Conservation (phyloP, 192 early-diverging fungal species). For the Coemansia sp. region DNA sequence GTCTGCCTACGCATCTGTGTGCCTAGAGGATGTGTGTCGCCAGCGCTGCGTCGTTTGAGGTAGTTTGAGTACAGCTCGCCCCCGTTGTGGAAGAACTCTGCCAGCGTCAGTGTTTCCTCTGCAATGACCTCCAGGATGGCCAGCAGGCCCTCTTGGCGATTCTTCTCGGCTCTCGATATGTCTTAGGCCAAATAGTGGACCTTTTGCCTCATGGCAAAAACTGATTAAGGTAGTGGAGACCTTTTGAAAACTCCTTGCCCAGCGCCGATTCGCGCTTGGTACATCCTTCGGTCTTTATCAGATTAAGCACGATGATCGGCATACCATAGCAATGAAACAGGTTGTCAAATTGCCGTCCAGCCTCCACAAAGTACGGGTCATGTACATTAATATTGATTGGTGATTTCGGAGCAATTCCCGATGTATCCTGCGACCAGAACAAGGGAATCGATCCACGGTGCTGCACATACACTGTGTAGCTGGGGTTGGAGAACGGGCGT, state of each 20-base stretch:
- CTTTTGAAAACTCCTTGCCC: conserved; percentile 79
- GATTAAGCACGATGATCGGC: conserved; percentile 87
- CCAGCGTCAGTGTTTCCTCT: conserved; percentile 78
- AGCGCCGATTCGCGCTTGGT: conserved; percentile 82
- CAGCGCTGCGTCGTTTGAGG: conserved; percentile 20
- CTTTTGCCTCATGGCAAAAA: conserved; percentile 75
- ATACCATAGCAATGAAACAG: conserved; percentile 89
- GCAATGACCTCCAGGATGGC: conserved; percentile 85
- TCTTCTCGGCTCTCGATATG: conserved; percentile 96
- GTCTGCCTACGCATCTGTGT: conserved; percentile 22
- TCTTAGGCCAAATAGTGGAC: conserved; percentile 95
- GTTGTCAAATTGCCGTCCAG: conserved; percentile 91
- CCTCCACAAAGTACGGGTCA: conserved; percentile 91
- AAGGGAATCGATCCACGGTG: conserved; percentile 97
- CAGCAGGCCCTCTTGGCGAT: conserved; percentile 85
- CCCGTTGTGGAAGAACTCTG: conserved; percentile 93
- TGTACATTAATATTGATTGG: conserved; percentile 85
- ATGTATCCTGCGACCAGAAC: conserved; percentile 91
- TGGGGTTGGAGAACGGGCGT: conserved; percentile 59
- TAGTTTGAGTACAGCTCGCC: conserved; percentile 60
- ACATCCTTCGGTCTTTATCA: conserved; percentile 95
- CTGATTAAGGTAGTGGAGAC: conserved; percentile 86
- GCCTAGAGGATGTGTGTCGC: conserved; percentile 11
- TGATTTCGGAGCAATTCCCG: conserved; percentile 93
- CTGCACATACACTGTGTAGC: conserved; percentile 93